Percentiles rank a stretch among this genome's conserved stretches.
These are phyloP conservation scores for Choricystis sp. DNA, from an alignment of 139 green algal genomes.

Conservation along the genomic window DNA sequence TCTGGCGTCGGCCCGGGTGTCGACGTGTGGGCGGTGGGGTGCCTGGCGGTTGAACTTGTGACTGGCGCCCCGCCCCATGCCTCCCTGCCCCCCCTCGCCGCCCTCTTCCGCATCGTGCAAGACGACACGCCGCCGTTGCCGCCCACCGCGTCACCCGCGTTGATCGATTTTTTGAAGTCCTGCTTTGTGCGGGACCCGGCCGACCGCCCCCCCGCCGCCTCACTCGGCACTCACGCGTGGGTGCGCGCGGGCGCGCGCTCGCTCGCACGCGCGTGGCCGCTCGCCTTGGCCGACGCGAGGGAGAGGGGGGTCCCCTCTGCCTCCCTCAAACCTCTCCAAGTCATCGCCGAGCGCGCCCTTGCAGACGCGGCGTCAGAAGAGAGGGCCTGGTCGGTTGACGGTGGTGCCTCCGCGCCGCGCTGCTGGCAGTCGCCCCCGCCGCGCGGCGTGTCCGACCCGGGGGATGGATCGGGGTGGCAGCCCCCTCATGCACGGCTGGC, in stretches of 20 bases:
- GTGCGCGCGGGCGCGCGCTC: not conserved
- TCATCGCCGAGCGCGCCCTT: not conserved
- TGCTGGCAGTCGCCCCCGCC: too few species aligned
- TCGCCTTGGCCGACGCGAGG: not conserved
- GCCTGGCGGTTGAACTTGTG: slow-evolving; percentile 87
- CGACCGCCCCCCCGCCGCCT: too few species aligned
- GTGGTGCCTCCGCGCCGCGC: too few species aligned
- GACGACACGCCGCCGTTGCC: not conserved
- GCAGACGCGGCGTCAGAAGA: too few species aligned
- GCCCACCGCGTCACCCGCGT: not conserved
- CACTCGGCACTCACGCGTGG: not conserved
- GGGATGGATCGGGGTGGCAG: too few species aligned
- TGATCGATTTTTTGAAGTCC: not conserved
- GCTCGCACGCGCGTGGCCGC: not conserved
- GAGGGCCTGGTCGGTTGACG: too few species aligned
- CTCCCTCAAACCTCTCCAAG: not conserved
- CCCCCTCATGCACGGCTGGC: too few species aligned
- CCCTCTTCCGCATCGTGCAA: not conserved
- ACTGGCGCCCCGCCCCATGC: slow-evolving; percentile 34
- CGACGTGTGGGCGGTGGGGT: slow-evolving; percentile 94
- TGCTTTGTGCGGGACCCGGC: not conserved
- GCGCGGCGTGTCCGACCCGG: too few species aligned
- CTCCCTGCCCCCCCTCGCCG: not conserved
- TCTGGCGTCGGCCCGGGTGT: slow-evolving; percentile 38
- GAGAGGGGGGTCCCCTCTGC: not conserved